Evolutionary conservation across 2,329 filamentous ascomycete species (phyloP).

Genomic region (Keithomyces neogunnii): DNA sequence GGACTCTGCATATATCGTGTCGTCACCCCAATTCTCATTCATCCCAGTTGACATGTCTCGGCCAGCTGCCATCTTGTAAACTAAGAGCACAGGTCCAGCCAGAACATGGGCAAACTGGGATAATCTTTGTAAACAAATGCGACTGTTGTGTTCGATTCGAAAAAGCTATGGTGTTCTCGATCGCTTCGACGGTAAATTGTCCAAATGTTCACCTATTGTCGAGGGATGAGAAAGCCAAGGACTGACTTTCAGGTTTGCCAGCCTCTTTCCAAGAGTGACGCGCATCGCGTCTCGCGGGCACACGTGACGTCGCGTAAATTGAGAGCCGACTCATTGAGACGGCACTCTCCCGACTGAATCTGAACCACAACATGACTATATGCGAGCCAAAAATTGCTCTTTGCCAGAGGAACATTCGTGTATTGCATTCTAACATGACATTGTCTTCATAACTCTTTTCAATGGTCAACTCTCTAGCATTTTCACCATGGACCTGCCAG

Average conservation of each 20-base stretch:
- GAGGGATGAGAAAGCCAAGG: not conserved
- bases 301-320: constrained; percentile 29
- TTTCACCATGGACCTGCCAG: no score
- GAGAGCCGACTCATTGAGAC: not conserved
- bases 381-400: no score
- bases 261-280: not conserved
- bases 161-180: not conserved
- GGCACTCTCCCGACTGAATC: no score
- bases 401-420: no score
- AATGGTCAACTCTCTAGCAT: no score
- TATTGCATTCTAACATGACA: no score
- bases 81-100: not conserved
- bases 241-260: not conserved
- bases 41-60: not conserved
- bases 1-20: constrained; percentile 38
- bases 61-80: not conserved
- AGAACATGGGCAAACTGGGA: not conserved
- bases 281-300: constrained; percentile 21
- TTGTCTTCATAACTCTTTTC: no score
- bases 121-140: not conserved
- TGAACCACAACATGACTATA: no score
- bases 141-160: not conserved
- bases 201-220: not conserved
- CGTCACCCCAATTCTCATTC: constrained; percentile 16
- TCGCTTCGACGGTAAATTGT: not conserved